These are phyloP conservation scores for Talaromyces liani DNA, from an alignment of 495 filamentous ascomycete species.

Conservation along the genomic window DNA sequence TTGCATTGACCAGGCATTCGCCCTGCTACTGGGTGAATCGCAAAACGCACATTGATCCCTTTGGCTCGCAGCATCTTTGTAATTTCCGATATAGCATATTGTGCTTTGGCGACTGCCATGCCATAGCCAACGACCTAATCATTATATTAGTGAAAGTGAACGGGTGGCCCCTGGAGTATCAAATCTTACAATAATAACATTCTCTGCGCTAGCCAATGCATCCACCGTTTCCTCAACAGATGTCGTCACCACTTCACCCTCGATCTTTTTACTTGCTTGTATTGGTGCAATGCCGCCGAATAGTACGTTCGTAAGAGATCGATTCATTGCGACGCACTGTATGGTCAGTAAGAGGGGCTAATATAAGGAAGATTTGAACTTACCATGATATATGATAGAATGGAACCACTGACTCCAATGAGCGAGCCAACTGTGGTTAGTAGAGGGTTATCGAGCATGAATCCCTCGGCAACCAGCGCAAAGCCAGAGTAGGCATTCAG, in stretches of 20 bases:
- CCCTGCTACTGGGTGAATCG: constrained; percentile 76
- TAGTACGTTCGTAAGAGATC: constrained; percentile 70
- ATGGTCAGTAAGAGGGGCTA: neutral
- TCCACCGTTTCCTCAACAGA: constrained; percentile 70
- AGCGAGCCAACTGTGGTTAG: constrained; percentile 72
- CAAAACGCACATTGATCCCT: constrained; percentile 73
- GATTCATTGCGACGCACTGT: constrained; percentile 77
- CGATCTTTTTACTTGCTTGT: constrained; percentile 59
- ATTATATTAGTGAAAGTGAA: neutral
- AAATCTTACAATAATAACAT: constrained; percentile 57
- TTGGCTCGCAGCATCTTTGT: constrained; percentile 58
- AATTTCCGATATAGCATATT: constrained; percentile 77
- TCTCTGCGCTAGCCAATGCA: constrained; percentile 59
- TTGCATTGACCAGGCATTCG: constrained; percentile 86
- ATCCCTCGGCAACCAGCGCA: constrained; percentile 72
- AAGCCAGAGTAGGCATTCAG: constrained; percentile 82
- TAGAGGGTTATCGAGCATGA: constrained; percentile 80
- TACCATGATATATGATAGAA: constrained; percentile 69
- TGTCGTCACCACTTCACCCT: constrained; percentile 63
- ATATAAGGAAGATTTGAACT: neutral
- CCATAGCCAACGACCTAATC: constrained; percentile 63
- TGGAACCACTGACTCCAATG: constrained; percentile 74
- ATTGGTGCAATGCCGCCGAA: constrained; percentile 67
- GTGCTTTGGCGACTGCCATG: constrained; percentile 82
- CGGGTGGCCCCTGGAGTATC: no score